Conservation (phyloP, 1,139 yeast species). For the Kodamaea derodonti region DNA sequence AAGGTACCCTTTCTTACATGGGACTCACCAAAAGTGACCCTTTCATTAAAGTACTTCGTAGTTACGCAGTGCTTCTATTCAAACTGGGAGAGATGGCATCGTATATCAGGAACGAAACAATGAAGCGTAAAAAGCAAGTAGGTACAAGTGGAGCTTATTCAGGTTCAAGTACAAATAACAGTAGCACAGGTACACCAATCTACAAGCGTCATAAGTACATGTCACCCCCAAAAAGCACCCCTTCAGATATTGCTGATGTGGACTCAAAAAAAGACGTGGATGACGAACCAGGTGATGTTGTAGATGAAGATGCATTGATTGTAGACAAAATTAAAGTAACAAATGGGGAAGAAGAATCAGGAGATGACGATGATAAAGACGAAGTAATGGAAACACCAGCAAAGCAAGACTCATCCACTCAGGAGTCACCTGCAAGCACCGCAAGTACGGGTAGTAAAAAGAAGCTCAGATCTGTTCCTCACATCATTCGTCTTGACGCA, state of each 20-base stretch:
- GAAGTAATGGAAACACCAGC: neutral
- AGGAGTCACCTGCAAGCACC: neutral
- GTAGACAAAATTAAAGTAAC: slow-evolving; percentile 15
- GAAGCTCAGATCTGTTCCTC: slow-evolving; percentile 2
- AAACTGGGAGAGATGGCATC: slow-evolving; percentile 35
- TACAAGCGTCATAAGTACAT: slow-evolving; percentile 1
- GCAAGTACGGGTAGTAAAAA: neutral
- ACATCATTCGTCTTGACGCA: slow-evolving; percentile 5
- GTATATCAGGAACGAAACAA: slow-evolving; percentile 23
- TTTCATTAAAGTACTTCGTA: slow-evolving; percentile 36
- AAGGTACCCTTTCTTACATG: slow-evolving; percentile 41
- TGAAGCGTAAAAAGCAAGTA: slow-evolving; percentile 9
- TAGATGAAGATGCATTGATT: slow-evolving; percentile 18
- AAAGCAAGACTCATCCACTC: neutral
- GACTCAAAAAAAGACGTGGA: slow-evolving; percentile 1
- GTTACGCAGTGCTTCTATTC: slow-evolving; percentile 33
- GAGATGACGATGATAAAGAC: neutral
- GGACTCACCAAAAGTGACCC: slow-evolving; percentile 44
- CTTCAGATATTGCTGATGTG: neutral
- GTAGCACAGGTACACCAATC: neutral
- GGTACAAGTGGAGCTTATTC: neutral
- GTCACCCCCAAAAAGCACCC: neutral
- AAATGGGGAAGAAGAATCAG: slow-evolving; percentile 4
- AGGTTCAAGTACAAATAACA: neutral
- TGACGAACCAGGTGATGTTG: slow-evolving; percentile 13